phyloP scores from a whole-genome alignment of 2,329 filamentous ascomycete species.

The Calycina herbarum region DNA sequence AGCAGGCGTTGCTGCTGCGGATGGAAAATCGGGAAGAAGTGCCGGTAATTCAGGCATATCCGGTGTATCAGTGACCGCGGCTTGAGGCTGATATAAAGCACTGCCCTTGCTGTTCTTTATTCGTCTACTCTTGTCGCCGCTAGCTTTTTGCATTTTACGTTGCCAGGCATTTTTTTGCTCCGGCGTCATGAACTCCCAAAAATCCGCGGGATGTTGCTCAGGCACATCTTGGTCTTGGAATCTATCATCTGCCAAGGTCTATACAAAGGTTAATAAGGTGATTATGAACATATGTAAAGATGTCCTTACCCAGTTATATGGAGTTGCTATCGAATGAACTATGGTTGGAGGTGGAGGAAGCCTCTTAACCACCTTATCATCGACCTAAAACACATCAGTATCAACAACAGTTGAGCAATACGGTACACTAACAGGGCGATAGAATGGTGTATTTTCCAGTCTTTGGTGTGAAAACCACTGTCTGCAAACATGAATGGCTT shows the following conservation, averaged over 20 bases:
- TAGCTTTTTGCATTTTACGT: slow-evolving; percentile 15
- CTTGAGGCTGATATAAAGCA: slow-evolving; percentile 20
- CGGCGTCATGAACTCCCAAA: slow-evolving; percentile 21
- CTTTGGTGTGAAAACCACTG: slow-evolving; percentile 14
- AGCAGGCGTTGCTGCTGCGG: slow-evolving; percentile 25
- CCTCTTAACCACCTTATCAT: slow-evolving; percentile 21
- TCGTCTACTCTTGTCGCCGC: slow-evolving; percentile 17
- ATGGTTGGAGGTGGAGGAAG: slow-evolving; percentile 17
- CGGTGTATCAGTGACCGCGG: slow-evolving; percentile 11
- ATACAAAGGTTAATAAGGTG: not conserved
- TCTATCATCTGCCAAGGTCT: slow-evolving; percentile 17
- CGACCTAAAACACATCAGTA: slow-evolving; percentile 25
- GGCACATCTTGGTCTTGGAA: slow-evolving; percentile 10
- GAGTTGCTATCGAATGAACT: slow-evolving; percentile 21
- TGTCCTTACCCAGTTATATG: slow-evolving; percentile 19
- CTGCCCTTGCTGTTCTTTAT: slow-evolving; percentile 19
- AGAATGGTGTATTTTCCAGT: slow-evolving; percentile 29
- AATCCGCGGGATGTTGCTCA: slow-evolving; percentile 31
- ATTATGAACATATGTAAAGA: not conserved
- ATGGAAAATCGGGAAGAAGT: slow-evolving; percentile 20
- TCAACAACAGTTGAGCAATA: not conserved
- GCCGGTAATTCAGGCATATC: slow-evolving; percentile 6
- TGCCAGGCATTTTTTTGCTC: slow-evolving; percentile 17
- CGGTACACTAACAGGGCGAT: slow-evolving; percentile 27
- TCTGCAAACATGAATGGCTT: slow-evolving; percentile 25